Conservation (phyloP, 2,329 filamentous ascomycete species). For the Aspergillus sp. region DNA sequence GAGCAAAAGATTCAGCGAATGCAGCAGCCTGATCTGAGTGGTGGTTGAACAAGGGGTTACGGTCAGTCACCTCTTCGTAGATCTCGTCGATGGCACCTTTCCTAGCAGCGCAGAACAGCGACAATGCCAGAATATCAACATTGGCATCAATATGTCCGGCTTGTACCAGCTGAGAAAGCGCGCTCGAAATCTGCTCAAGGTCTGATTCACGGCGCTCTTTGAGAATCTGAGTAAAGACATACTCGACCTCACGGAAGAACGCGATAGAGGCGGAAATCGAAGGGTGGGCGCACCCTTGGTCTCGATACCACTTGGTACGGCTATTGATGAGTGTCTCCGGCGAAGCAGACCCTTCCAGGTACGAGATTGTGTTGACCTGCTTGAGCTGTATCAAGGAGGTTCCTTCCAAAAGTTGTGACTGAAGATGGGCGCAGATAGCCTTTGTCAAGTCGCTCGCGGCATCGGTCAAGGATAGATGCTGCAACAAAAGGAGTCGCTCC, state of each 20-base stretch:
- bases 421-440: conserved; percentile 38
- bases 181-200: conserved; percentile 44
- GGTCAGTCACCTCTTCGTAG: conserved; percentile 65
- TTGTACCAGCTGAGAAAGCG: conserved; percentile 40
- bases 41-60: conserved; percentile 64
- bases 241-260: conserved; percentile 46
- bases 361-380: conserved; percentile 44
- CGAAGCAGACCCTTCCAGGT: conserved; percentile 46
- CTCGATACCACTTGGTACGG: conserved; percentile 49
- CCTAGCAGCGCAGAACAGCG: conserved; percentile 62
- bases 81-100: conserved; percentile 65
- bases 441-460: conserved; percentile 32
- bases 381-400: conserved; percentile 47
- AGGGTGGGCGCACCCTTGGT: conserved; percentile 44
- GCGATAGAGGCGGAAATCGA: conserved; percentile 36
- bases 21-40: conserved; percentile 67
- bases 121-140: conserved; percentile 60
- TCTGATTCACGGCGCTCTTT: conserved; percentile 35
- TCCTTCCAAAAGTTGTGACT: conserved; percentile 41
- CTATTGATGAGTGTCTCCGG: conserved; percentile 41
- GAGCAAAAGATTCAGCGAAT: conserved; percentile 66
- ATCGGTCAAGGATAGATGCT: conserved; percentile 40
- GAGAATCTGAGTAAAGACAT: conserved; percentile 33
- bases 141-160: conserved; percentile 47
- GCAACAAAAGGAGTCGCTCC: conserved; percentile 46